A percentile compares a stretch with the other conserved stretches of the same genome.
Conservation (phyloP, 768 basidiomycete genomes). For the Rhodotorula paludigena region DNA sequence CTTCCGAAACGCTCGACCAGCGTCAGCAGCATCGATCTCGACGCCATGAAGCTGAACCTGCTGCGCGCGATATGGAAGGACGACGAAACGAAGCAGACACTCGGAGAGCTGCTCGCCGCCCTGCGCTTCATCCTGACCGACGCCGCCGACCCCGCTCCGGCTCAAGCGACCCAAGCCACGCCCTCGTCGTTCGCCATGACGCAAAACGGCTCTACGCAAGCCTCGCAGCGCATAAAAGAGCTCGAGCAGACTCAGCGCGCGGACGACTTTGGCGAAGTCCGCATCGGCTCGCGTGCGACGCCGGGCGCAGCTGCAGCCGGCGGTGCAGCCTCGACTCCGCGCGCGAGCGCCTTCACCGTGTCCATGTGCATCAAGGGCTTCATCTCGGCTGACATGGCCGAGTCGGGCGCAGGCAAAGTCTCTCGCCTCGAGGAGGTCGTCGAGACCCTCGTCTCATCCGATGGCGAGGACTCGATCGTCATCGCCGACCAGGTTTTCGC, state of each 20-base stretch:
- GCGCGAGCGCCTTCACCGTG: constrained; percentile 7
- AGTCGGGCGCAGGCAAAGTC: constrained; percentile 25
- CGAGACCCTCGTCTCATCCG: constrained; percentile 40
- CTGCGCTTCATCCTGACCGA: constrained; percentile 21
- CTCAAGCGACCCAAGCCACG: background rate
- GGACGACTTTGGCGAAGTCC: constrained; percentile 40
- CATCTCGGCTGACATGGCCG: constrained; percentile 33
- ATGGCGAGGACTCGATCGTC: constrained; percentile 56
- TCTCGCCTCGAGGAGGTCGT: constrained; percentile 42
- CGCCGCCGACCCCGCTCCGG: background rate
- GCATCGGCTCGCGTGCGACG: background rate
- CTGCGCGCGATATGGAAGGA: constrained; percentile 20
- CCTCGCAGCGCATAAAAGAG: constrained; percentile 17
- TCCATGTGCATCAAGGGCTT: constrained; percentile 12
- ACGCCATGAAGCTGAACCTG: constrained; percentile 3
- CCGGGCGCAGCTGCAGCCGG: background rate
- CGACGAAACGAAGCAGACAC: background rate
- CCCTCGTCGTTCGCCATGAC: background rate
- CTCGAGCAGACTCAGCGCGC: constrained; percentile 20
- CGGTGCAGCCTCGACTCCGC: background rate
- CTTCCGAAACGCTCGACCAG: background rate
- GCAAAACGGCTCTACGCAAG: constrained; percentile 6
- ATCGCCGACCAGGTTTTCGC: constrained; percentile 58
- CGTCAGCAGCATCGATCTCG: background rate
- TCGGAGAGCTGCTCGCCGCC: constrained; percentile 22